A percentile compares a stretch with the other conserved stretches of the same genome.
These are phyloP conservation scores for Bathelium albidoporum DNA, from an alignment of 495 filamentous ascomycete species.

Conservation along the genomic window DNA sequence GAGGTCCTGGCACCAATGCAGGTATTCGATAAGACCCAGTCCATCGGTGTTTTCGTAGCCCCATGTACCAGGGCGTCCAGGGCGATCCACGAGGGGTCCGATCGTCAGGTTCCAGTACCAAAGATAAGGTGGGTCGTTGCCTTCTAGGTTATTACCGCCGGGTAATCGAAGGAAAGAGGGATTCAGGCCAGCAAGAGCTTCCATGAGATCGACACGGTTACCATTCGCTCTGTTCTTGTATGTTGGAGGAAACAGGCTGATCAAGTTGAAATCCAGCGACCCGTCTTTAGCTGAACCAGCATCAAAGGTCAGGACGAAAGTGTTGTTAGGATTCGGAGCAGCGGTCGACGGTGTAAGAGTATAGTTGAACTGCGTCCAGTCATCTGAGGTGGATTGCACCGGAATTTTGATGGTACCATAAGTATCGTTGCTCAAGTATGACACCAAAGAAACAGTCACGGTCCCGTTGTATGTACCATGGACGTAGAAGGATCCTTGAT, in stretches of 20 bases:
- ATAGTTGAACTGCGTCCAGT: slow-evolving; percentile 43
- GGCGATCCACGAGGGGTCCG: slow-evolving; percentile 26
- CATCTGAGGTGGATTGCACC: slow-evolving; percentile 26
- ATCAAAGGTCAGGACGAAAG: slow-evolving; percentile 29
- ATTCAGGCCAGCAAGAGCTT: slow-evolving; percentile 24
- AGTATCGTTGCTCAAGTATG: slow-evolving; percentile 36
- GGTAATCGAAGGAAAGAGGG: slow-evolving; percentile 20
- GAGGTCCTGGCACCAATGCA: slow-evolving; percentile 29
- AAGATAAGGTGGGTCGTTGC: slow-evolving; percentile 22
- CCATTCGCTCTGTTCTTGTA: slow-evolving; percentile 31
- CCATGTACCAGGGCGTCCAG: slow-evolving; percentile 29
- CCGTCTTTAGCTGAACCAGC: slow-evolving; percentile 17
- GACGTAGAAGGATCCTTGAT: slow-evolving; percentile 30
- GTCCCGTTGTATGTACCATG: slow-evolving; percentile 24
- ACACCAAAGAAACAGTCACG: slow-evolving; percentile 35
- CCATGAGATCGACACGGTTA: slow-evolving; percentile 25
- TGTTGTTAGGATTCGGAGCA: slow-evolving; percentile 30
- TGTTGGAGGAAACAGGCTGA: slow-evolving; percentile 31
- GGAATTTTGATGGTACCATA: slow-evolving; percentile 35
- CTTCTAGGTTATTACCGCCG: slow-evolving; percentile 31
- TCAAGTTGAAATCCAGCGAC: slow-evolving; percentile 28
- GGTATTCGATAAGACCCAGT: slow-evolving; percentile 28
- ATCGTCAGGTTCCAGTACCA: slow-evolving; percentile 32
- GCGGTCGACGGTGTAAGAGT: slow-evolving; percentile 28
- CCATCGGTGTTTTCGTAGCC: slow-evolving; percentile 30